Percentiles rank a stretch among this genome's conserved stretches.
Evolutionary conservation across 192 early-diverging fungal species (phyloP).

Genomic region (Geranomyces michiganensis): DNA sequence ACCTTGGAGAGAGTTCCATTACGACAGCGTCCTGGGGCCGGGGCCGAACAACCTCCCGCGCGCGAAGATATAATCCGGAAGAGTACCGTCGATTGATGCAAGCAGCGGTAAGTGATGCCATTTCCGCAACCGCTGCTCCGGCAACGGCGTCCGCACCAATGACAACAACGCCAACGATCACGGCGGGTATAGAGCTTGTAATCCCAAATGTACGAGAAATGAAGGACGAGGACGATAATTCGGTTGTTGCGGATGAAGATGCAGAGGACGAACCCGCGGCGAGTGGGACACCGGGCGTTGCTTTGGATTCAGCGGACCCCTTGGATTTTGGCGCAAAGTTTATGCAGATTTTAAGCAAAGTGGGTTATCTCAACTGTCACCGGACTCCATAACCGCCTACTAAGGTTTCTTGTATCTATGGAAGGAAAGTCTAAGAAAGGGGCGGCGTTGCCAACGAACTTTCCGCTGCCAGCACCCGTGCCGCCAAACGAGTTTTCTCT

Average conservation of each 20-base stretch:
- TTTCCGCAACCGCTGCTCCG: background rate
- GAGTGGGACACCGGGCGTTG: no score
- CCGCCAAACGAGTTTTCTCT: conserved; percentile 9
- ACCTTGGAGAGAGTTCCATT: background rate
- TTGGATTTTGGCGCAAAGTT: conserved; percentile 12
- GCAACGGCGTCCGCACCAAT: background rate
- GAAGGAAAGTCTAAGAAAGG: conserved; percentile 15
- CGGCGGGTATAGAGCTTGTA: conserved; percentile 15
- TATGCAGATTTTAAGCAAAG: conserved; percentile 23
- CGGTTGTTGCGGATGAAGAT: background rate
- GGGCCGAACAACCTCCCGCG: background rate
- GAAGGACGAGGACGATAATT: conserved; percentile 26
- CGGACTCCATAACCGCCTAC: no score
- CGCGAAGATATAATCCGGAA: conserved; percentile 1
- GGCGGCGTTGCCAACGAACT: background rate
- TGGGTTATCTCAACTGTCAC: no score
- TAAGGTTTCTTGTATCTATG: background rate
- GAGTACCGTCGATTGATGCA: conserved; percentile 11
- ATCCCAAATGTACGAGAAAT: conserved; percentile 23
- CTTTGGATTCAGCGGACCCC: background rate
- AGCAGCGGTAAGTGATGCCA: background rate
- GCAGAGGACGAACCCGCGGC: background rate
- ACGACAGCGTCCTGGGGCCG: background rate
- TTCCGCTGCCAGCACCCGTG: background rate
- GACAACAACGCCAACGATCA: background rate